phyloP scores from a whole-genome alignment of 371 early-diverging fungal species.

The Mucor sp. region DNA sequence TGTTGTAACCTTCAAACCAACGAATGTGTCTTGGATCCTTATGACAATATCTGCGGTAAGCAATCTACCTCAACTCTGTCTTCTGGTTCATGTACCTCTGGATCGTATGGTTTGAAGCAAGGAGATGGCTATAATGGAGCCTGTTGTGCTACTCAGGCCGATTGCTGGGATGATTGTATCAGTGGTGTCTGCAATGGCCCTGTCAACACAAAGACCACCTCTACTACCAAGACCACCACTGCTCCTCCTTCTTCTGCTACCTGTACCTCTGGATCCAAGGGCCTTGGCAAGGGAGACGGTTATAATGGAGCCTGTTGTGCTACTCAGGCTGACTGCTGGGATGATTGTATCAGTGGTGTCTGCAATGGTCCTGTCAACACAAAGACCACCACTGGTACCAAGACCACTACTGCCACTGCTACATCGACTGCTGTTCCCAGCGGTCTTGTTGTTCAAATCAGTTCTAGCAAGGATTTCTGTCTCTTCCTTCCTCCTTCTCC shows the following conservation, averaged over 20 bases:
- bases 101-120: slow-evolving; percentile 9
- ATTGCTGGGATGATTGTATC: slow-evolving; percentile 2
- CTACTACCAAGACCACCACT: background rate
- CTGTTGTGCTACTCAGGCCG: slow-evolving; percentile 16
- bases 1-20: slow-evolving; percentile 28
- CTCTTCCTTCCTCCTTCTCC: slow-evolving; percentile 46
- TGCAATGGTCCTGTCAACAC: slow-evolving; percentile 18
- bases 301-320: slow-evolving; percentile 15
- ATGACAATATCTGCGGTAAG: slow-evolving; percentile 24
- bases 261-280: slow-evolving; percentile 4
- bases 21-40: slow-evolving; percentile 28
- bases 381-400: slow-evolving; percentile 8
- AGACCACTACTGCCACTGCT: slow-evolving; percentile 2
- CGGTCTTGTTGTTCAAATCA: slow-evolving; percentile 19
- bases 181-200: slow-evolving; percentile 13
- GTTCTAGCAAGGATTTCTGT: slow-evolving; percentile 33
- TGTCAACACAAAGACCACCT: background rate
- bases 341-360: slow-evolving; percentile 13
- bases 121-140: slow-evolving; percentile 16
- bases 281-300: slow-evolving; percentile 12
- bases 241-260: slow-evolving; percentile 1
- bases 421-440: slow-evolving; percentile 3
- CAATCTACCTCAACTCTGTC: slow-evolving; percentile 5
- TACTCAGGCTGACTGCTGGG: slow-evolving; percentile 14
- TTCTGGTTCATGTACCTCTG: slow-evolving; percentile 10